phyloP scores from a whole-genome alignment of 345 rosid genomes.

The Euclidium syriacum region DNA sequence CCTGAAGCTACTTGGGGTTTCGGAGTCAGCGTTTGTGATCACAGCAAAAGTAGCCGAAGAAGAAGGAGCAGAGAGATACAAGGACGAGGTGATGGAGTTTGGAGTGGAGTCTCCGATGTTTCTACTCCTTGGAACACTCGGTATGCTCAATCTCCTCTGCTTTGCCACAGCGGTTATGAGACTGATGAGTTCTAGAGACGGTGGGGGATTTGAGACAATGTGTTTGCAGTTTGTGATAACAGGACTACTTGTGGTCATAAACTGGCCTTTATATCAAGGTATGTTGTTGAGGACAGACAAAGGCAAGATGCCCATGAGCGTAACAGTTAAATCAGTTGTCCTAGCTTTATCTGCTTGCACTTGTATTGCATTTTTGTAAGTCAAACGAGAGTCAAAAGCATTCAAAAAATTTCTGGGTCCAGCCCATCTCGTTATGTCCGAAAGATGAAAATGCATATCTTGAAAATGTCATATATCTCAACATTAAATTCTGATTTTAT shows the following conservation, averaged over 20 bases:
- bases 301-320: slow-evolving; percentile 55
- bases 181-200: background rate
- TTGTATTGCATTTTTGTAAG: slow-evolving; percentile 30
- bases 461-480: too few relatives aligned
- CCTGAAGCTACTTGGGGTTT: slow-evolving; percentile 39
- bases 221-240: slow-evolving; percentile 45
- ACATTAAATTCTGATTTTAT: too few relatives aligned
- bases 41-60: slow-evolving; percentile 61
- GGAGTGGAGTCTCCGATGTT: slow-evolving; percentile 68
- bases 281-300: slow-evolving; percentile 52
- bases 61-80: slow-evolving; percentile 43
- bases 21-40: slow-evolving; percentile 49
- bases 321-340: slow-evolving; percentile 38
- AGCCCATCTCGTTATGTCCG: too few relatives aligned
- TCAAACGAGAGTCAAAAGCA: too few relatives aligned
- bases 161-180: slow-evolving; percentile 25
- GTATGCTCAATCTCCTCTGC: slow-evolving; percentile 51
- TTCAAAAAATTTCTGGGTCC: too few relatives aligned
- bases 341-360: slow-evolving; percentile 37
- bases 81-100: slow-evolving; percentile 64
- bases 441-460: too few relatives aligned
- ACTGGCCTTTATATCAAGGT: slow-evolving; percentile 59
- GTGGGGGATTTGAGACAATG: slow-evolving; percentile 23
- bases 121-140: slow-evolving; percentile 50
- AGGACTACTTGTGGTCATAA: slow-evolving; percentile 44